Evolutionary conservation across 1,284 basidiomycete species (phyloP), one percentile per base, ranked within the genome.

Genomic region (Fomitopsis palustris): DNA sequence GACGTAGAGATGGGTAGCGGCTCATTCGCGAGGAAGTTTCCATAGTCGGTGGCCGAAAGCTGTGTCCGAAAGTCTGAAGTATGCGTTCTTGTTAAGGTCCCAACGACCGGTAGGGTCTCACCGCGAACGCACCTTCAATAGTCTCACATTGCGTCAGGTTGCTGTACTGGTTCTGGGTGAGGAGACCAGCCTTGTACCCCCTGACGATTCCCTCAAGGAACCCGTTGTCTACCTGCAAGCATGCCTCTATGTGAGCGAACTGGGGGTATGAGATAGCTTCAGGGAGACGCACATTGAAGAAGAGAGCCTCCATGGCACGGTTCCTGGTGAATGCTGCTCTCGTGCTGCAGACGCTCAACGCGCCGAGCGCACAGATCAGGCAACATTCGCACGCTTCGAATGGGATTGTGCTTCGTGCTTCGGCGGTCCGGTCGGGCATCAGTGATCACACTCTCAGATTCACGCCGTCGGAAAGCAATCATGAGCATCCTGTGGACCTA

Each of bases 81-180:
- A 10, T 59, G 6, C 12, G 27, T 21, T 47, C 33, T 4, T 38
- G n/a, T 51, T 42, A 54, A 38, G 6, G 43, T 12, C 10, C 14
- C 21, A 57, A 54, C 23, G 6, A 10, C 17, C 41, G 23, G 53
- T n/a, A 14, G 29, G 47, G 14, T 8, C 38, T 29, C 35, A 31
- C 27, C 21, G 37, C 21, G 25, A 59, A 71, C 81, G 68, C 69
- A 92, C 96, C 96, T 81, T 99, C 97, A 51, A 99, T 85, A 42
- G 87, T 95, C 77, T 99, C 97, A 83, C 97, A 99, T 77, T 99
- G 97, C 3, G 93, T 93, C 71, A 99, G 78, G 75, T 95, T 98
- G 71, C 89, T 84, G 75, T 98, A 99, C 73, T 97, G 93, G 66
- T 79, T 83, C 71, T 93, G 90, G 52, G 87, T 90, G 57, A 99